Evolutionary conservation across 208 protist species (phyloP).

Genomic region (Acanthamoeba quina): DNA sequence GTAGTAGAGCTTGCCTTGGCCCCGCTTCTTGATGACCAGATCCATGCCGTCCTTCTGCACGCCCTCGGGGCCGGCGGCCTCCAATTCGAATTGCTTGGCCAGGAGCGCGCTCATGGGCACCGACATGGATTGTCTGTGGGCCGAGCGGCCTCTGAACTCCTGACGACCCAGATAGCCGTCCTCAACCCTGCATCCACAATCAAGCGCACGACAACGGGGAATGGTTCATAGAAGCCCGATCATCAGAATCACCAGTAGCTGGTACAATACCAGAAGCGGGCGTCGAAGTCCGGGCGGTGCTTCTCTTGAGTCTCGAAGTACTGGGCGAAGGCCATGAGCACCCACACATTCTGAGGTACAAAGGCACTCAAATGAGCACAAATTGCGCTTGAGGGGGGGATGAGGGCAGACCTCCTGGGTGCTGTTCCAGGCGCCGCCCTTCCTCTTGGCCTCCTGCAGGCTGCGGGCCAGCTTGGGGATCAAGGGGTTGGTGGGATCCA

Average conservation of each 20-base stretch:
- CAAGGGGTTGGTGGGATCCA: slow-evolving; percentile 21
- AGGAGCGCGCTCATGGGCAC: slow-evolving; percentile 51
- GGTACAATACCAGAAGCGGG: slow-evolving; percentile 3
- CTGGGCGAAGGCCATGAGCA: slow-evolving; percentile 22
- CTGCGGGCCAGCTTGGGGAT: slow-evolving; percentile 15
- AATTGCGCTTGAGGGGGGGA: not conserved
- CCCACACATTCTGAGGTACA: slow-evolving; percentile 56
- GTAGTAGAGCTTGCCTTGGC: slow-evolving; percentile 20
- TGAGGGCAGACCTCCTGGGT: slow-evolving; percentile 44
- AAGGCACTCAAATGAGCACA: too few species aligned
- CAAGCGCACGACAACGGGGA: not conserved
- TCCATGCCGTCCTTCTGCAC: slow-evolving; percentile 47
- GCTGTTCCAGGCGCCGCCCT: slow-evolving; percentile 45
- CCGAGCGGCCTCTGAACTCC: slow-evolving; percentile 21
- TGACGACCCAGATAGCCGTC: slow-evolving; percentile 23
- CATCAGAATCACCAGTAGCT: not conserved
- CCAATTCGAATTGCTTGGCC: slow-evolving; percentile 2
- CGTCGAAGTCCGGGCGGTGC: not conserved
- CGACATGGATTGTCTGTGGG: not conserved
- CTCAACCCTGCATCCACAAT: not conserved
- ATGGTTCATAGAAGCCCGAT: not conserved
- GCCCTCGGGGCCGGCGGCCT: not conserved
- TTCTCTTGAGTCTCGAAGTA: slow-evolving; percentile 41
- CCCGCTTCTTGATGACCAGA: not conserved
- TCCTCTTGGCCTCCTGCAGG: slow-evolving; percentile 6